These are phyloP conservation scores for Ustilago curta DNA, from an alignment of 1,284 basidiomycete species.

Conservation along the genomic window DNA sequence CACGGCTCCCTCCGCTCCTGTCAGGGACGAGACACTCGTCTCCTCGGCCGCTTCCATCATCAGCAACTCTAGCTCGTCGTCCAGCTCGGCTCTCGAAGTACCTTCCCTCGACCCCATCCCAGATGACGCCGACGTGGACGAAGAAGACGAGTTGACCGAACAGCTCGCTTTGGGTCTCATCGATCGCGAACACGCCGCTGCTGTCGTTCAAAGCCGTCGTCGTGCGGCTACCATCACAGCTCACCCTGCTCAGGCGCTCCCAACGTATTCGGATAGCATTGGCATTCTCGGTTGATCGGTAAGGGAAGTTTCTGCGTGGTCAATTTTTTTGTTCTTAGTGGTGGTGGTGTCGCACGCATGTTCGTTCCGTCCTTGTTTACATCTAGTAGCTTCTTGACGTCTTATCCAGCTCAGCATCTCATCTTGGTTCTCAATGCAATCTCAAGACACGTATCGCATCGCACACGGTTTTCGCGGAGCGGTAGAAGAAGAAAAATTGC, in stretches of 20 bases:
- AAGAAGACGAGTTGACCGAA: slow-evolving; percentile 46
- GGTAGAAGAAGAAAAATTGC: slow-evolving; percentile 8
- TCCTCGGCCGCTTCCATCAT: slow-evolving; percentile 25
- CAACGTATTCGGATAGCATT: slow-evolving; percentile 49
- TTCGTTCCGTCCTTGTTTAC: too few species aligned
- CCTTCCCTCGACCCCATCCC: slow-evolving; percentile 51
- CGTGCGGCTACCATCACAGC: slow-evolving; percentile 25
- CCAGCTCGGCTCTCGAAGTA: slow-evolving; percentile 23
- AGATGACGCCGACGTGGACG: slow-evolving; percentile 42
- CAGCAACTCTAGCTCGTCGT: slow-evolving; percentile 23
- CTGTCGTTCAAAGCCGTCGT: slow-evolving; percentile 25
- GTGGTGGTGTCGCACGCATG: slow-evolving; percentile 1
- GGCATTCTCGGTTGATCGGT: slow-evolving; percentile 40
- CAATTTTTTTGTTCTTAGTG: not conserved
- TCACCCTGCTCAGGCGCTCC: slow-evolving; percentile 14
- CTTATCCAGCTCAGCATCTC: slow-evolving; percentile 4
- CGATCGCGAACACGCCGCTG: slow-evolving; percentile 38
- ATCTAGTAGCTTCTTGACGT: not conserved
- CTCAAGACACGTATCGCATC: not conserved
- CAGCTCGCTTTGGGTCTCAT: slow-evolving; percentile 50
- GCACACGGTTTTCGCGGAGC: too few species aligned
- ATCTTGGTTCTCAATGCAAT: not conserved
- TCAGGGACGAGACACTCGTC: slow-evolving; percentile 8
- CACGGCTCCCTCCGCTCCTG: not conserved
- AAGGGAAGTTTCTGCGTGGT: not conserved